phyloP scores from a whole-genome alignment of 768 basidiomycete genomes.

The Panaeolus cyanescens region DNA sequence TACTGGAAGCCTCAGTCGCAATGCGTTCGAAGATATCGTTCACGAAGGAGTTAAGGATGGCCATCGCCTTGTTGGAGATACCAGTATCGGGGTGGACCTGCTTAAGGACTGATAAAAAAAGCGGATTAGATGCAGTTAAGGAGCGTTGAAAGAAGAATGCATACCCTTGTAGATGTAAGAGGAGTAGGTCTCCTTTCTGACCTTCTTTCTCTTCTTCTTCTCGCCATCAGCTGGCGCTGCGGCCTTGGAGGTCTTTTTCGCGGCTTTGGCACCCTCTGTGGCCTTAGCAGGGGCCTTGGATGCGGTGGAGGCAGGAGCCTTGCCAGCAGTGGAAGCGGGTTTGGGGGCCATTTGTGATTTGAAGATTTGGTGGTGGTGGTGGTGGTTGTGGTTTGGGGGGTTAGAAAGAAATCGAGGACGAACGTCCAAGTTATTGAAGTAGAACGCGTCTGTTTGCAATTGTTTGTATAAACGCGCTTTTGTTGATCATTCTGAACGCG shows the following conservation, averaged over 20 bases:
- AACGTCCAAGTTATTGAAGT: slow-evolving; percentile 34
- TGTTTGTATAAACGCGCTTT: slow-evolving; percentile 40
- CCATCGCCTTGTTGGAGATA: slow-evolving; percentile 99
- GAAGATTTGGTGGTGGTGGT: slow-evolving; percentile 9
- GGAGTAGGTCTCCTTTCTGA: slow-evolving; percentile 90
- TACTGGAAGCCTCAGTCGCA: slow-evolving; percentile 87
- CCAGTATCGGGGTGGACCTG: slow-evolving; percentile 99
- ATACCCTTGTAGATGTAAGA: slow-evolving; percentile 92
- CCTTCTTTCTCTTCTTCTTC: slow-evolving; percentile 88
- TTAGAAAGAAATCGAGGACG: slow-evolving; percentile 36
- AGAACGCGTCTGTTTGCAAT: slow-evolving; percentile 45
- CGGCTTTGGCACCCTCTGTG: slow-evolving; percentile 65
- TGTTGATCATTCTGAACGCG: slow-evolving; percentile 52
- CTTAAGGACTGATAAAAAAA: slow-evolving; percentile 67
- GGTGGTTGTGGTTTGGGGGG: slow-evolving; percentile 33
- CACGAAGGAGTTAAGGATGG: slow-evolving; percentile 94
- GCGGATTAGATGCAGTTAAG: not conserved
- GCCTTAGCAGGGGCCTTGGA: slow-evolving; percentile 77
- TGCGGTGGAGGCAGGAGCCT: slow-evolving; percentile 70
- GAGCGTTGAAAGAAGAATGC: slow-evolving; percentile 2
- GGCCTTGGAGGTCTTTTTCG: slow-evolving; percentile 78
- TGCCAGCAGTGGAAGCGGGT: slow-evolving; percentile 85
- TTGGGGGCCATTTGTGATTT: slow-evolving; percentile 69
- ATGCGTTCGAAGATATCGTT: slow-evolving; percentile 97
- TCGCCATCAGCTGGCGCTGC: slow-evolving; percentile 66